These are phyloP conservation scores for Ocimum tenuiflorum DNA, from an alignment of 257 asterid genomes.

Conservation along the genomic window DNA sequence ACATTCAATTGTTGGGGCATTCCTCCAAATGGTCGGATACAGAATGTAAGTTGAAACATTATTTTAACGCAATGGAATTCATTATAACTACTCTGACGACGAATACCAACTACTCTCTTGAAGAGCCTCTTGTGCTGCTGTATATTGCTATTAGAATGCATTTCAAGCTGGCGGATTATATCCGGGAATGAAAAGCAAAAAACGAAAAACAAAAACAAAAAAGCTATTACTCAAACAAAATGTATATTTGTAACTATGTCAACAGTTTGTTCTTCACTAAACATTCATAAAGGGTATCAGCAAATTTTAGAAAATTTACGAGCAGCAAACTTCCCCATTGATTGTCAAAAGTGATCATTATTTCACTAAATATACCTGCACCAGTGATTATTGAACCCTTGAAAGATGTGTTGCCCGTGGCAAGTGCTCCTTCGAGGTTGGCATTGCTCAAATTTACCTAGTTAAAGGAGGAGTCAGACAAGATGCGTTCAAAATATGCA, in stretches of 20 bases:
- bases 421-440: slow-evolving; percentile 89
- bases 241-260: neutral
- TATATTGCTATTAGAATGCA: neutral
- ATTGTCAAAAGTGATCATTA: neutral
- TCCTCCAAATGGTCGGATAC: no score
- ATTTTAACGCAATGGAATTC: no score
- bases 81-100: no score
- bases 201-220: neutral
- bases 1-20: no score
- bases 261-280: neutral
- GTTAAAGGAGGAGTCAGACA: neutral
- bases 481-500: neutral
- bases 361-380: slow-evolving; percentile 49
- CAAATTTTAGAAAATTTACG: no score
- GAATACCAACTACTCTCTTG: neutral
- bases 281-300: neutral
- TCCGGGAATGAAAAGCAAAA: neutral
- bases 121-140: neutral
- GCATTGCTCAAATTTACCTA: slow-evolving; percentile 88
- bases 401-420: slow-evolving; percentile 91
- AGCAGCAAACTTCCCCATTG: neutral
- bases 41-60: no score
- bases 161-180: neutral
- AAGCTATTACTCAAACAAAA: no score
- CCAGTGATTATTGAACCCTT: slow-evolving; percentile 74